phyloP scores from a whole-genome alignment of 805 yeast genomes.

The Candida odintsovae region DNA sequence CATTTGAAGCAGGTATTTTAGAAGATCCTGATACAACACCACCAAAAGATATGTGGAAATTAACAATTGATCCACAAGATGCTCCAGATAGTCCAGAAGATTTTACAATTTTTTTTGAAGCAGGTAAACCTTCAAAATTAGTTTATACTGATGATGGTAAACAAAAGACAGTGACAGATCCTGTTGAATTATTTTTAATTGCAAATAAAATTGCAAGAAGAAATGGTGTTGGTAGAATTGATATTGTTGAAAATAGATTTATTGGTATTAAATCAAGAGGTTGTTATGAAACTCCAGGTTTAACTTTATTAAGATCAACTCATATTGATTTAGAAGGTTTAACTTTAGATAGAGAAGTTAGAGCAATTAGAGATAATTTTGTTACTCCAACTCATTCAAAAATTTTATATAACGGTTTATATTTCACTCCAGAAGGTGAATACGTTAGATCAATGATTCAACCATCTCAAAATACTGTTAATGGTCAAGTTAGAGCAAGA shows the following conservation, averaged over 20 bases:
- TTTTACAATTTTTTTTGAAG: slow-evolving; percentile 71
- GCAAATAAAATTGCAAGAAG: slow-evolving; percentile 97
- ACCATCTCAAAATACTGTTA: slow-evolving; percentile 92
- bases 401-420: slow-evolving; percentile 92
- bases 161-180: slow-evolving; percentile 63
- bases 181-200: slow-evolving; percentile 86
- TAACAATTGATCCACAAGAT: slow-evolving; percentile 91
- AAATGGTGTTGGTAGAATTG: slow-evolving; percentile 99
- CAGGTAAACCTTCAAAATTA: slow-evolving; percentile 86
- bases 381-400: slow-evolving; percentile 91
- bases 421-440: slow-evolving; percentile 98
- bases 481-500: slow-evolving; percentile 92
- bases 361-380: slow-evolving; percentile 93
- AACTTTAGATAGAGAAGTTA: slow-evolving; percentile 94
- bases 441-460: slow-evolving; percentile 88
- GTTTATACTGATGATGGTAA: slow-evolving; percentile 54
- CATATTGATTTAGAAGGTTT: slow-evolving; percentile 97
- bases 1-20: slow-evolving; percentile 98
- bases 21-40: slow-evolving; percentile 99
- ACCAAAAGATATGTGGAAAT: slow-evolving; percentile 99
- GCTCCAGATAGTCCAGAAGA: slow-evolving; percentile 94
- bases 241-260: slow-evolving; percentile 98
- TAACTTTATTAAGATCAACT: slow-evolving; percentile 86
- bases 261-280: slow-evolving; percentile 99
- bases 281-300: slow-evolving; percentile 98